phyloP scores from a whole-genome alignment of 495 filamentous ascomycete species.

The Clavariopsis aquatica region DNA sequence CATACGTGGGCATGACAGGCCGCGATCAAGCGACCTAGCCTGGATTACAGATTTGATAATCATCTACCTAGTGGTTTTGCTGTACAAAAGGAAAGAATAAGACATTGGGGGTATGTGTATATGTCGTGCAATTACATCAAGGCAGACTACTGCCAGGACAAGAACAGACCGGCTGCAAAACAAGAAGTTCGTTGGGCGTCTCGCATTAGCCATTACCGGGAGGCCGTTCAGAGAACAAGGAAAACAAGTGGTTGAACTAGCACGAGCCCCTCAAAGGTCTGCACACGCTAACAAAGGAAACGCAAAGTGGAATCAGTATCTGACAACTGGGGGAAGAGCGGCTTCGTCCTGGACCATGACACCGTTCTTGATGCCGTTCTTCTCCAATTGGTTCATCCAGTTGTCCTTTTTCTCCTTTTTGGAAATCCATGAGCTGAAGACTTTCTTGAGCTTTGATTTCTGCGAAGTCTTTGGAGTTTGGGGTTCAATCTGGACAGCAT shows the following conservation, averaged over 20 bases:
- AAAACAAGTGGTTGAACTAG: neutral
- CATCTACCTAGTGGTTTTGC: neutral
- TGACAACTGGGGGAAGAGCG: constrained; percentile 39
- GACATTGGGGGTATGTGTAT: neutral
- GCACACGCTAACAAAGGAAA: neutral
- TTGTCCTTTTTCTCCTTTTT: constrained; percentile 36
- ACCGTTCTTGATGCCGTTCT: constrained; percentile 32
- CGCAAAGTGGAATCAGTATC: constrained; percentile 34
- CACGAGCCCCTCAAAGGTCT: neutral
- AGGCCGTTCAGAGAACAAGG: neutral
- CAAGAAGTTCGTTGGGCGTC: neutral
- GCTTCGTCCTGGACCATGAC: constrained; percentile 41
- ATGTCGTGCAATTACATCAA: too few relatives aligned
- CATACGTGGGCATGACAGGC: too few relatives aligned
- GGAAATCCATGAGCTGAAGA: constrained; percentile 39
- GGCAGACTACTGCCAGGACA: neutral
- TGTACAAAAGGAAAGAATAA: constrained; percentile 5
- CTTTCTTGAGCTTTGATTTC: constrained; percentile 28
- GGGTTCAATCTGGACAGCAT: constrained; percentile 17
- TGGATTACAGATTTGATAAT: neutral
- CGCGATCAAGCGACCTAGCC: neutral
- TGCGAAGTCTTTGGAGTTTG: constrained; percentile 9
- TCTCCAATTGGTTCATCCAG: constrained; percentile 41
- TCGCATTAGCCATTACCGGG: constrained; percentile 10
- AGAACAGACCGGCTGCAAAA: neutral